phyloP scores from a whole-genome alignment of 768 basidiomycete genomes.

The Boletus vinaceobasis region DNA sequence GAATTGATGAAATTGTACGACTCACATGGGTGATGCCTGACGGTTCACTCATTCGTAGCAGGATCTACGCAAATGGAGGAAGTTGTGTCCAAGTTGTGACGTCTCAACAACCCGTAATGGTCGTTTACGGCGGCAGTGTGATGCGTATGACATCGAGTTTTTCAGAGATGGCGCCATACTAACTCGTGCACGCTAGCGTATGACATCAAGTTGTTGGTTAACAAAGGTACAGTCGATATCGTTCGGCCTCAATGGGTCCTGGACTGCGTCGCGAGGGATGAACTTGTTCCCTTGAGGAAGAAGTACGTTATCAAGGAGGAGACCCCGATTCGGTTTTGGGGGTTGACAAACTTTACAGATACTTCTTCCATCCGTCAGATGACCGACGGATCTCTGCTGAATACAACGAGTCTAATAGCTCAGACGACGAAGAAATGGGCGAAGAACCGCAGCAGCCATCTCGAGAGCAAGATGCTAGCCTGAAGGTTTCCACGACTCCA shows the following conservation, averaged over 20 bases:
- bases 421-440: conserved; percentile 28
- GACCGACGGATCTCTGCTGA: conserved; percentile 48
- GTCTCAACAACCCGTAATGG: conserved; percentile 48
- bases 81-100: conserved; percentile 57
- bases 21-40: not conserved
- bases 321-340: not conserved
- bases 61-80: conserved; percentile 72
- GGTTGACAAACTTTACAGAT: conserved; percentile 39
- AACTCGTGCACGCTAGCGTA: conserved; percentile 46
- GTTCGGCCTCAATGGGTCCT: conserved; percentile 79
- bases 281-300: conserved; percentile 58
- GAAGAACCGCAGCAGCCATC: conserved; percentile 3
- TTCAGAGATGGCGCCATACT: not conserved
- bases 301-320: conserved; percentile 43
- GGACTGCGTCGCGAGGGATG: conserved; percentile 64
- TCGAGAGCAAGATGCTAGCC: conserved; percentile 19
- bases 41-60: conserved; percentile 26
- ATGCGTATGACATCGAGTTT: conserved; percentile 52
- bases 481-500: not conserved
- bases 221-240: conserved; percentile 68
- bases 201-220: conserved; percentile 65
- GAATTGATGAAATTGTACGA: conserved; percentile 65
- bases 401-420: conserved; percentile 43
- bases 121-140: conserved; percentile 66
- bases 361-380: conserved; percentile 73